Conservation (phyloP, 768 basidiomycete species). For the Calocybe indica region DNA sequence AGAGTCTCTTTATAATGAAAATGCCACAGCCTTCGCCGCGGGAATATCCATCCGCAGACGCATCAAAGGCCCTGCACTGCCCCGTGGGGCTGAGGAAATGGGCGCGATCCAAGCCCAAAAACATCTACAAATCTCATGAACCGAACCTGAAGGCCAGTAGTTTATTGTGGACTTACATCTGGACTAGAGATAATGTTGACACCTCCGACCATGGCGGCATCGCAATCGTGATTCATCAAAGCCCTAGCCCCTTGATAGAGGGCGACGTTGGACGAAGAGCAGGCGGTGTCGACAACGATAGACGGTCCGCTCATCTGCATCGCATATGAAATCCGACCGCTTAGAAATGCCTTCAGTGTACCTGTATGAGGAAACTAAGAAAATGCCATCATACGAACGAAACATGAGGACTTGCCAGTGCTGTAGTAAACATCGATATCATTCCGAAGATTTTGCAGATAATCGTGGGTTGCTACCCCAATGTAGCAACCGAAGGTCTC, state of each 20-base stretch:
- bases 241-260: conserved; percentile 67
- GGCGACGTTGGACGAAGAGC: conserved; percentile 65
- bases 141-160: not conserved
- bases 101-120: conserved; percentile 58
- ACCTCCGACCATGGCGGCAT: conserved; percentile 67
- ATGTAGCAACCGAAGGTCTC: conserved; percentile 60
- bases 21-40: conserved; percentile 66
- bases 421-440: conserved; percentile 67
- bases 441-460: conserved; percentile 55
- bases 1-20: conserved; percentile 66
- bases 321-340: conserved; percentile 66
- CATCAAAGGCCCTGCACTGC: conserved; percentile 67
- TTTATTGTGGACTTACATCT: conserved; percentile 40
- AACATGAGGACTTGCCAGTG: conserved; percentile 38
- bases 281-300: conserved; percentile 67
- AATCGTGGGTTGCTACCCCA: conserved; percentile 68
- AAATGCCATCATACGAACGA: not conserved
- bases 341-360: conserved; percentile 62
- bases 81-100: conserved; percentile 65
- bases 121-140: conserved; percentile 42
- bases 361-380: conserved; percentile 28
- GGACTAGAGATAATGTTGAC: conserved; percentile 67
- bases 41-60: conserved; percentile 67
- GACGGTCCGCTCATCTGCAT: conserved; percentile 69
- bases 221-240: conserved; percentile 56